Base-by-base conservation (phyloP, 2,329 filamentous ascomycete genomes). In the Parascedosporium putredinis region DNA sequence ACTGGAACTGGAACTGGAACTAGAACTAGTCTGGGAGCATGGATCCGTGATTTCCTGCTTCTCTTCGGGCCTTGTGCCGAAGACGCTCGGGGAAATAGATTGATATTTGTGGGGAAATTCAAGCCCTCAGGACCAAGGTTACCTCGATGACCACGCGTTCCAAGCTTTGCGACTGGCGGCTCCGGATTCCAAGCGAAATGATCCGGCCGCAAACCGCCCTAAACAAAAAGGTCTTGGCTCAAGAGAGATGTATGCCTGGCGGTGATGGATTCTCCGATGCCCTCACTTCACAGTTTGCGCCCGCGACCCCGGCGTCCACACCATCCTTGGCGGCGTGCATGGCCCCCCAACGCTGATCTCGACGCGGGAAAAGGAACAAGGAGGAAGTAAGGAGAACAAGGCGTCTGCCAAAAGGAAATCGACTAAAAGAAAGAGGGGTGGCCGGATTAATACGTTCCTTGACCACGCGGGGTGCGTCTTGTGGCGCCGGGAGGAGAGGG, bases 21-120 rank as follows among this genome's bases (percentile, higher is more conserved):
- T n/a, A n/a, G n/a, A n/a, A n/a, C n/a, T n/a, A n/a, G n/a, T n/a
- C n/a, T n/a, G n/a, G n/a, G n/a, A n/a, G n/a, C n/a, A 31, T 31
- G n/a, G 20, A 36, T 36, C 20, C n/a, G 9, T 18, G n/a, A 14
- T 18, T 36, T 36, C 33, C 4, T 18, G 3, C n/a, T 5, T 36
- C 18, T 40, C 12, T 9, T 38, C 46, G 46, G 46, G 46, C 46
- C 46, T 48, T 18, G 5, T 48, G 22, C 46, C 46, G 46, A 24
- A n/a, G 14, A 14, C 6, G 20, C 16, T 16, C 5, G 9, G 31
- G 22, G 20, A 10, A 14, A 10, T 5, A 18, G 20, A 24, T 31
- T 33, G n/a, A 25, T 23, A 48, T 48, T 48, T 48, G 46, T 42
- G 46, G 46, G 46, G 46, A 40, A 47, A 38, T 24, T 48, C 45